Conservation (phyloP, 2,329 filamentous ascomycete species). For the Stemphylium vesicarium region DNA sequence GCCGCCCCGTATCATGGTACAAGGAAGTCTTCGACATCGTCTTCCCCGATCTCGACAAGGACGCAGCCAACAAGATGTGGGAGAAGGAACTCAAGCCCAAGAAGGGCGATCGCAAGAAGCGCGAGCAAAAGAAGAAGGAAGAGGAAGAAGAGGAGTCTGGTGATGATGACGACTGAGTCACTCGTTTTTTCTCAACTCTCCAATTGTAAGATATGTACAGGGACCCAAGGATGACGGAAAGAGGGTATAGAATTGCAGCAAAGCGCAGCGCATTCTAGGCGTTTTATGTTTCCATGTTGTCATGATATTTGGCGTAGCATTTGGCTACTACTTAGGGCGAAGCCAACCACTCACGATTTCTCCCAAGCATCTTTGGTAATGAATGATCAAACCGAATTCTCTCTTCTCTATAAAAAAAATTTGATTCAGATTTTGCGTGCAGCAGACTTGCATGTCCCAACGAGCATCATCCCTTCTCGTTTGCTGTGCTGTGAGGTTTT, state of each 20-base stretch:
- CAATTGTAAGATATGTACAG: constrained; percentile 16
- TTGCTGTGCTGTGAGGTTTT: no score
- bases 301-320: not conserved
- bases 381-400: constrained; percentile 1
- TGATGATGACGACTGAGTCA: constrained; percentile 41
- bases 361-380: constrained; percentile 1
- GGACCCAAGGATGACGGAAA: not conserved
- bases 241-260: not conserved
- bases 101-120: constrained; percentile 45
- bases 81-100: constrained; percentile 62
- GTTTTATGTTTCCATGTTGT: not conserved
- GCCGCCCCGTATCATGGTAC: constrained; percentile 92
- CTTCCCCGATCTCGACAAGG: constrained; percentile 79
- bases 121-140: constrained; percentile 51
- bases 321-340: not conserved
- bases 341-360: not conserved
- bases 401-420: not conserved
- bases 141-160: constrained; percentile 54
- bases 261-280: constrained; percentile 5
- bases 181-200: not conserved
- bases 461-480: no score
- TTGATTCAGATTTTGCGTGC: no score
- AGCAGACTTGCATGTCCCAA: no score
- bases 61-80: constrained; percentile 75
- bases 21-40: constrained; percentile 89